phyloP scores from a whole-genome alignment of 768 basidiomycete species.

The Phylloporus rhodoxanthus region DNA sequence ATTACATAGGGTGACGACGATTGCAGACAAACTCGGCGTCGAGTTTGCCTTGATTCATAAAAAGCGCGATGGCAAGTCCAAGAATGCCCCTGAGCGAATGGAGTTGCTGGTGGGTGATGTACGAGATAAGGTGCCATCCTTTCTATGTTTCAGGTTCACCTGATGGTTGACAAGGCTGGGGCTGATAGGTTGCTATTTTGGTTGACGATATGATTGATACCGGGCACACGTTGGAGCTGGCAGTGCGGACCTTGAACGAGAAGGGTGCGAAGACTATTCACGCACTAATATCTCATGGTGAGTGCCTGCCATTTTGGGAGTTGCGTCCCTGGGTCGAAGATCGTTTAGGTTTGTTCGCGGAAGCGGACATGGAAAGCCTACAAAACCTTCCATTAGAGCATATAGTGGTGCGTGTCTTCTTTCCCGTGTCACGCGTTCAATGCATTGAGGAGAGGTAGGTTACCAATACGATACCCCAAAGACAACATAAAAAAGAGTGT shows the following conservation, averaged over 20 bases:
- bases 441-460: conserved; percentile 45
- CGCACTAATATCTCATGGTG: conserved; percentile 90
- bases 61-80: conserved; percentile 67
- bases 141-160: neutral
- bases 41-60: conserved; percentile 96
- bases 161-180: neutral
- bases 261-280: conserved; percentile 84
- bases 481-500: conserved; percentile 51
- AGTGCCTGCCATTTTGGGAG: conserved; percentile 12
- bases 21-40: conserved; percentile 91
- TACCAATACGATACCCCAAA: conserved; percentile 93
- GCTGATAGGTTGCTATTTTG: conserved; percentile 73
- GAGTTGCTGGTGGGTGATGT: conserved; percentile 95
- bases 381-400: conserved; percentile 71
- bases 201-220: conserved; percentile 99
- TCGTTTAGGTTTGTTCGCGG: conserved; percentile 67
- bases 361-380: conserved; percentile 62
- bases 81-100: conserved; percentile 72
- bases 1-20: conserved; percentile 72
- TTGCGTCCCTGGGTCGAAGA: conserved; percentile 3
- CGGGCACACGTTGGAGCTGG: conserved; percentile 81
- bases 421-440: neutral
- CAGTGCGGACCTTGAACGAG: conserved; percentile 79
- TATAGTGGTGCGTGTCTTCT: conserved; percentile 61
- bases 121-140: conserved; percentile 61